phyloP scores from a whole-genome alignment of 1,284 basidiomycete species.

The Ceratobasidium sp. region DNA sequence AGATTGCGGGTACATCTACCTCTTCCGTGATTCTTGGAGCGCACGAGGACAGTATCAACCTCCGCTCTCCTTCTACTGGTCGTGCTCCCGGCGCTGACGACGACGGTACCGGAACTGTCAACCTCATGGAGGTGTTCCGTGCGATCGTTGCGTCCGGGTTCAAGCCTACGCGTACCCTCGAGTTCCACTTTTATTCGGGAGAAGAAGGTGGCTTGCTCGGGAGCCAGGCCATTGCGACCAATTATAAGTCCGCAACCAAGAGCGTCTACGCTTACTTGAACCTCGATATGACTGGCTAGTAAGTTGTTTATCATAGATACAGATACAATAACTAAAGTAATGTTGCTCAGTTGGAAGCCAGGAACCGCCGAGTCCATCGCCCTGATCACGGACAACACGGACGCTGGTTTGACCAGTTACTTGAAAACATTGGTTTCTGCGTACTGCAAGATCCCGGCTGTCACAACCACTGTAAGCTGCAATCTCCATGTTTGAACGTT shows the following conservation, averaged over 20 bases:
- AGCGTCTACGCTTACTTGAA: conserved; percentile 43
- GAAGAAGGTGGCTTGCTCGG: conserved; percentile 47
- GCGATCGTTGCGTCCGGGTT: conserved; percentile 67
- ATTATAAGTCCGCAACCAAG: conserved; percentile 45
- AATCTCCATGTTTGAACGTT: background rate
- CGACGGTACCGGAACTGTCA: conserved; percentile 77
- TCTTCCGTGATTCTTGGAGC: conserved; percentile 70
- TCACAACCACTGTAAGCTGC: conserved; percentile 17
- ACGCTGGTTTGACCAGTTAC: conserved; percentile 34
- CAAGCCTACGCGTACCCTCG: conserved; percentile 68
- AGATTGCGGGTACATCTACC: conserved; percentile 60
- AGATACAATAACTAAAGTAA: background rate
- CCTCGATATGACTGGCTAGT: conserved; percentile 47
- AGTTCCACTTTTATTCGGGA: conserved; percentile 72
- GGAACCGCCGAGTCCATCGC: conserved; percentile 34
- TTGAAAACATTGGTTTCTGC: conserved; percentile 18
- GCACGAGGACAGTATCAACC: conserved; percentile 61
- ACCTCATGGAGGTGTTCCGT: conserved; percentile 71
- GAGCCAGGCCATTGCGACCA: conserved; percentile 36
- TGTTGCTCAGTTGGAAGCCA: conserved; percentile 4
- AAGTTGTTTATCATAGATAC: background rate
- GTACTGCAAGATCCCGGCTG: conserved; percentile 33
- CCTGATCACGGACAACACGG: conserved; percentile 38
- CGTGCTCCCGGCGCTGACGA: conserved; percentile 78
- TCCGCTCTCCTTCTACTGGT: conserved; percentile 52